Conservation (phyloP, 345 rosid species). For the Garcia nutans region DNA sequence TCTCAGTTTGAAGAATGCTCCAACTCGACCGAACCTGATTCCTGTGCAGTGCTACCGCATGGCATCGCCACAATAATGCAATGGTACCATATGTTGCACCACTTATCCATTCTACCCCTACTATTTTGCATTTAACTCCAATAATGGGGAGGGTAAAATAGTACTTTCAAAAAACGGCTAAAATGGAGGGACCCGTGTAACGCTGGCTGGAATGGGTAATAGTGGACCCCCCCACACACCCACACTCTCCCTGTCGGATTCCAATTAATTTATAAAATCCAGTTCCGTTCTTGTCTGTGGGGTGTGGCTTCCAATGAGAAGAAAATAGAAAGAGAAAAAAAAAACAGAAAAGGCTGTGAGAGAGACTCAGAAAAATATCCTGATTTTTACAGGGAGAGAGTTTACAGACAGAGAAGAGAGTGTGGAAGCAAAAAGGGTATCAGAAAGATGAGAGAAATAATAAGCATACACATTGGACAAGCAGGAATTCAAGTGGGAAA, state of each 20-base stretch:
- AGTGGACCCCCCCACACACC: not conserved
- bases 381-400: not conserved
- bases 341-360: not conserved
- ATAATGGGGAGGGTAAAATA: not conserved
- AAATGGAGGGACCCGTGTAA: not conserved
- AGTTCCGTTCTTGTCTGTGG: not conserved
- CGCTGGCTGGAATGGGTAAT: constrained; percentile 4
- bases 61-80: too few relatives aligned
- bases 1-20: too few relatives aligned
- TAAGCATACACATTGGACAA: constrained; percentile 40
- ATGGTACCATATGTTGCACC: too few relatives aligned
- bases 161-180: not conserved
- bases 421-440: not conserved
- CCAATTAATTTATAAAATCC: constrained; percentile 1
- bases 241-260: not conserved
- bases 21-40: too few relatives aligned
- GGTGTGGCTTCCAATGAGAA: not conserved
- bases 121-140: too few relatives aligned
- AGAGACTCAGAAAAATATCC: not conserved
- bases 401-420: not conserved
- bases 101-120: too few relatives aligned
- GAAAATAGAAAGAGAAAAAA: not conserved
- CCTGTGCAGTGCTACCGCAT: too few relatives aligned
- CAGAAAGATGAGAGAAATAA: constrained; percentile 36
- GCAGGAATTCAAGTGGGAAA: constrained; percentile 43